Base-by-base conservation (phyloP, 2,329 filamentous ascomycete species). In the Chalaropsis thielavioides region DNA sequence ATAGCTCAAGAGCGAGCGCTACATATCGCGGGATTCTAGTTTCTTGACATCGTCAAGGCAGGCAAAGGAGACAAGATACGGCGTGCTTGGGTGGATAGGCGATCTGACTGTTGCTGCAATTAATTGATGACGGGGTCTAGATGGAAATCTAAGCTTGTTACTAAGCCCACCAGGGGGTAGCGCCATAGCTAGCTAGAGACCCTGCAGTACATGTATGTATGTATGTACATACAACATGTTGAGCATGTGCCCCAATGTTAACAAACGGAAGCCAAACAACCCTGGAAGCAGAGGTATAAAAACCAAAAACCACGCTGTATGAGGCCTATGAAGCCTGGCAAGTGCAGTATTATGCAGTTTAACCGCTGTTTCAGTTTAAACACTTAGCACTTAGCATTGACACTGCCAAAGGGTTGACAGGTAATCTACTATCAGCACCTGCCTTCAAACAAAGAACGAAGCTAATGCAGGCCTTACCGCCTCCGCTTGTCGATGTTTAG, bases 391-490 rank as follows among this genome's bases (percentile, higher is more conserved):
- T 56, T 35, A 38, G 54, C 15, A 35, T 19, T 58, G 54, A 58
- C 54, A 38, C 27, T 58, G 54, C 22, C 54, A 58, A 58, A 51
- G 13, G 46, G 19, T 27, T 51, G 46, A 51, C 46, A 51, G 24
- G 15, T 51, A 38, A 1, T n/a, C n/a, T 10, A 46, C 27, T n/a
- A 31, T n/a, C 27, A 15, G 11, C 54, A n/a, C 22, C 7, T 35
- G 54, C n/a, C 54, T 58, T 10, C 15, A 38, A 58, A 58, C 54
- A 58, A 58, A 19, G 24, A 58, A 58, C 4, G 27, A 38, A 58
- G 54, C 54, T 58, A 58, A 58, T 58, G 54, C 54, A 58, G 27
- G 2, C 17, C 54, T 58, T 38, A 58, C 54, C 54, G 54, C 24
- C 51, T 38, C 54, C 54, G 54, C 24, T 24, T 38, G 11, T 35